Base-by-base conservation (phyloP, 805 yeast genomes). In the Clavispora asparagi region DNA sequence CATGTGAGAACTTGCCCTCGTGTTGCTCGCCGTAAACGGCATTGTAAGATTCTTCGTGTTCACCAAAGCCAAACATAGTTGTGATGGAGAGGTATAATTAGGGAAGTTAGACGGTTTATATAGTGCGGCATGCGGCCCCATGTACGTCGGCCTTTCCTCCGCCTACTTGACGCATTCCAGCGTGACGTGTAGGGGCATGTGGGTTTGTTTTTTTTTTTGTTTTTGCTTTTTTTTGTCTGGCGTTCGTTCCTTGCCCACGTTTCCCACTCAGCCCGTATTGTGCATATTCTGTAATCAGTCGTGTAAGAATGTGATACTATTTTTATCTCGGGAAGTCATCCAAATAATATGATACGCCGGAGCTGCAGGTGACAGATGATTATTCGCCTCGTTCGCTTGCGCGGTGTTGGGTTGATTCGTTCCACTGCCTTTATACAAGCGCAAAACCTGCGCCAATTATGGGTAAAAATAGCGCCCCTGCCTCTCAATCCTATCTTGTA, bases 1-100 rank as follows among this genome's bases (percentile, higher is more conserved):
- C 67, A 51, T 63, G 67, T 23, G 62, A 51, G 53, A 63, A 56
- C 53, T 62, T 62, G 38, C 60, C 66, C 44, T 63, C 62, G 59
- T 62, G 66, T 40, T 55, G 33, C 11, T 53, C 60, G 41, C 65
- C 64, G 57, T 63, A 62, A 35, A 63, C 66, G 33, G 54, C 49
- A 49, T 57, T 50, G 58, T 63, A 64, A 39, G 50, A 35, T 16
- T 58, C 53, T 38, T 59, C 62, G 47, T 58, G 61, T 47, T 60
- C 60, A 40, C 63, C 65, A 47, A 61, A 61, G 26, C 46, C 46
- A 31, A 43, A 43, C 46, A 43, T 43, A 10, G 33, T 39, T 10
- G 32, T 17, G 31, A n/a, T 11, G 6, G 12, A 27, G 23, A 7
- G 4, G 7, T 7, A 35, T 31, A 19, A 9, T 27, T 16, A n/a